A percentile compares a stretch with the other conserved stretches of the same genome.
These are phyloP conservation scores for Pulveroboletus ravenelii DNA, from an alignment of 768 basidiomycete species.

Conservation along the genomic window DNA sequence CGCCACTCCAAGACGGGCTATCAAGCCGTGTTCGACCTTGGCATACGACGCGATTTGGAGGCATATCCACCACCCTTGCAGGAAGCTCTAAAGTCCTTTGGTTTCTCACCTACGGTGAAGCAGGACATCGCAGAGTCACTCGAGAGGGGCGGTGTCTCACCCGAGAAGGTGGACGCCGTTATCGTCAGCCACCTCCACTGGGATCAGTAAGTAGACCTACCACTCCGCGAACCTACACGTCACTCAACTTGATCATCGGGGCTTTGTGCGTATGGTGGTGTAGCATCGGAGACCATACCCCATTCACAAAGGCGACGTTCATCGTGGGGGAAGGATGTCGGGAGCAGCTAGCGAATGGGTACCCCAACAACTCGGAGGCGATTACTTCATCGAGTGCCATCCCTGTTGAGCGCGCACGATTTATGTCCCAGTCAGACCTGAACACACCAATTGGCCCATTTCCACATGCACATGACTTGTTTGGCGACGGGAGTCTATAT, in stretches of 20 bases:
- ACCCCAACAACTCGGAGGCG: constrained; percentile 38
- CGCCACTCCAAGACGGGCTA: constrained; percentile 39
- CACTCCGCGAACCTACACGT: background rate
- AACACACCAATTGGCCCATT: constrained; percentile 44
- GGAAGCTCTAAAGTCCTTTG: constrained; percentile 15
- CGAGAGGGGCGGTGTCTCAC: constrained; percentile 41
- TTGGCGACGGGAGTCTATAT: constrained; percentile 56
- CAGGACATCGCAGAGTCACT: constrained; percentile 48
- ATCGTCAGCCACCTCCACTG: constrained; percentile 52
- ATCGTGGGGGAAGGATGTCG: constrained; percentile 41
- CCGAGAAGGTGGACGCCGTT: constrained; percentile 41
- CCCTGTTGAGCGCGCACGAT: constrained; percentile 37
- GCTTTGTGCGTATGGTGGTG: background rate
- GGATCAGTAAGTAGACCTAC: constrained; percentile 32
- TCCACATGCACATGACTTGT: constrained; percentile 47
- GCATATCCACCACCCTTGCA: constrained; percentile 35
- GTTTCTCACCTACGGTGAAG: constrained; percentile 2
- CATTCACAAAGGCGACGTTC: constrained; percentile 45
- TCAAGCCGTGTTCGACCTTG: constrained; percentile 52
- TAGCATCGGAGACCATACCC: constrained; percentile 41
- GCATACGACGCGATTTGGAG: constrained; percentile 45
- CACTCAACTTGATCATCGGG: background rate
- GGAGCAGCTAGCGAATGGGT: constrained; percentile 35
- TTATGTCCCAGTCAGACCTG: constrained; percentile 33
- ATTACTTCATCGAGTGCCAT: constrained; percentile 32